phyloP scores from a whole-genome alignment of 176 grass and related monocot genomes.

The bread wheat (Triticum aestivum) region DNA sequence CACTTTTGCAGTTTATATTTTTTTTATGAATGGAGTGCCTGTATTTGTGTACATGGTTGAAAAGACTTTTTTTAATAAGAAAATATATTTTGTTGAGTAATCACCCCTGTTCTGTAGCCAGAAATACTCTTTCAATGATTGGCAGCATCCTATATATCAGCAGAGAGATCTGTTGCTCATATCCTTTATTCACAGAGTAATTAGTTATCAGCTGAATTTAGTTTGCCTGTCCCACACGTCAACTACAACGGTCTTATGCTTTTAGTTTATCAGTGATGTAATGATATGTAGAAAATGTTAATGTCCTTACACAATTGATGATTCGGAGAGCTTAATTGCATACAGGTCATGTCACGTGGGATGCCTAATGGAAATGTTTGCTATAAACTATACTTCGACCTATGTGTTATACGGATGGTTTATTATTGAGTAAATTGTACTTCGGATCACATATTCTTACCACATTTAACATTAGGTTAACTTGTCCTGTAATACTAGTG shows the following conservation, averaged over 20 bases:
- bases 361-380: slow-evolving; percentile 1
- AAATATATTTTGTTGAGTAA: background rate
- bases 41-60: background rate
- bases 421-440: slow-evolving; percentile 14
- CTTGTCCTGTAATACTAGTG: background rate
- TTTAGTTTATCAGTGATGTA: slow-evolving; percentile 12
- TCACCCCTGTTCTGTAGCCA: background rate
- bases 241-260: background rate
- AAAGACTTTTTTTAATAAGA: background rate
- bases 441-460: slow-evolving; percentile 3
- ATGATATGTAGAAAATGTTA: background rate
- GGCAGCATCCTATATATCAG: background rate
- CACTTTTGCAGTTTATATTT: slow-evolving; percentile 11
- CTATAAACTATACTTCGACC: slow-evolving; percentile 3
- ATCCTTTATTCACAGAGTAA: slow-evolving; percentile 18
- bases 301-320: background rate
- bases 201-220: background rate
- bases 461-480: background rate
- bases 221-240: slow-evolving; percentile 6
- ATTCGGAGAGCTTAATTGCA: slow-evolving; percentile 1
- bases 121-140: background rate
- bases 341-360: background rate
- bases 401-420: background rate
- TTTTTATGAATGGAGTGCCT: background rate
- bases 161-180: background rate